Percentiles rank a stretch among this genome's conserved stretches.
Evolutionary conservation across 345 rosid genomes (phyloP).

Genomic region (Heritiera littoralis): DNA sequence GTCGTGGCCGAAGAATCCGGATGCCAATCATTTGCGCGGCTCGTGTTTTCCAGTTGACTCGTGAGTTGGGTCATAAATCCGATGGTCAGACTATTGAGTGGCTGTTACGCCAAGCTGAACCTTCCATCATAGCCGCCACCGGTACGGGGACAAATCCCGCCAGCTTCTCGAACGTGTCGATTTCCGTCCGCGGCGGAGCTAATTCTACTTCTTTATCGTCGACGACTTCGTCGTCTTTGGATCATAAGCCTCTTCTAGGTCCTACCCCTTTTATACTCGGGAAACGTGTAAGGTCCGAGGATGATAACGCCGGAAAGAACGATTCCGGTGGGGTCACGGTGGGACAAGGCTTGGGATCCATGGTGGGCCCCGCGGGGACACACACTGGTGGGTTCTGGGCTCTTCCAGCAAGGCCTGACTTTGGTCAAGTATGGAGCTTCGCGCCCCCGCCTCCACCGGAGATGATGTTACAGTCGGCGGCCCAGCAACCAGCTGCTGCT

Average conservation of each 20-base stretch:
- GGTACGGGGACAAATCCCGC: slow-evolving; percentile 98
- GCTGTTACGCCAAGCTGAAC: slow-evolving; percentile 99
- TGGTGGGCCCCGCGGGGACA: slow-evolving; percentile 40
- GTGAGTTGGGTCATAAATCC: slow-evolving; percentile 97
- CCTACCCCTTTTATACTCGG: slow-evolving; percentile 87
- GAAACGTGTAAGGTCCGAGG: slow-evolving; percentile 72
- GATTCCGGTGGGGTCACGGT: slow-evolving; percentile 30
- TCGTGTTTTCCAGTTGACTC: slow-evolving; percentile 94
- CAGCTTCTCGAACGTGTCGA: slow-evolving; percentile 75
- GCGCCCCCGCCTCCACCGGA: slow-evolving; percentile 61
- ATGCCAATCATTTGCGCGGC: slow-evolving; percentile 99
- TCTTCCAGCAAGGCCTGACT: slow-evolving; percentile 71
- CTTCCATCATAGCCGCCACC: slow-evolving; percentile 96
- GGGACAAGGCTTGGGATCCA: slow-evolving; percentile 43
- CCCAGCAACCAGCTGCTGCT: slow-evolving; percentile 45
- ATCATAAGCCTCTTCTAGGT: slow-evolving; percentile 73
- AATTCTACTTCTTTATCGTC: slow-evolving; percentile 50
- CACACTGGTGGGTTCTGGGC: slow-evolving; percentile 89
- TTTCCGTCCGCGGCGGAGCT: slow-evolving; percentile 58
- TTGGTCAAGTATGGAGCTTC: slow-evolving; percentile 79
- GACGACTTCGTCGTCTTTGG: slow-evolving; percentile 40
- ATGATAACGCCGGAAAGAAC: slow-evolving; percentile 44
- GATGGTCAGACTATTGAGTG: slow-evolving; percentile 99
- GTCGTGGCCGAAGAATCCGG: slow-evolving; percentile 92
- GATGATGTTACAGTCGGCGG: slow-evolving; percentile 57